phyloP scores from a whole-genome alignment of 2,329 filamentous ascomycete species.

The Aspergillus intermedius region DNA sequence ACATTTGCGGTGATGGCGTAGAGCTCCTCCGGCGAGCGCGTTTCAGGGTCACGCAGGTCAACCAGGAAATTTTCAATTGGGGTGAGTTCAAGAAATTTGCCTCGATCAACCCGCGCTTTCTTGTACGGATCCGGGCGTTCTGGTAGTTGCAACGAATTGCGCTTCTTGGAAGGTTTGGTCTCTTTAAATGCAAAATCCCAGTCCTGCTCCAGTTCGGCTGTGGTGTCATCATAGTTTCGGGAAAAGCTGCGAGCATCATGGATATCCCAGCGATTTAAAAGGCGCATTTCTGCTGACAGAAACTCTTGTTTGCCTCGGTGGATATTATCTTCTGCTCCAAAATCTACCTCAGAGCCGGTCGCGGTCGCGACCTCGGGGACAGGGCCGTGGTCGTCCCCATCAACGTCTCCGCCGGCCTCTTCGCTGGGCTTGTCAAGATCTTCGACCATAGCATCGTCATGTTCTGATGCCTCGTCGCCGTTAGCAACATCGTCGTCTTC shows the following conservation, averaged over 20 bases:
- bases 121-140: slow-evolving; percentile 31
- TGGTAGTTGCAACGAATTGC: slow-evolving; percentile 17
- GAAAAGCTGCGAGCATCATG: slow-evolving; percentile 30
- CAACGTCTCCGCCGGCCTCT: slow-evolving; percentile 8
- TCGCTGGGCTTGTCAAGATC: slow-evolving; percentile 11
- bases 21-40: slow-evolving; percentile 46
- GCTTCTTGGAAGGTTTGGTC: slow-evolving; percentile 23
- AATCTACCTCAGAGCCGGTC: neutral
- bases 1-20: slow-evolving; percentile 52
- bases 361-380: slow-evolving; percentile 9
- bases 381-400: slow-evolving; percentile 11
- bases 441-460: slow-evolving; percentile 2
- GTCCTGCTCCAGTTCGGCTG: slow-evolving; percentile 20
- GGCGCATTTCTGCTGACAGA: slow-evolving; percentile 23
- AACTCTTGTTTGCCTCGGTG: slow-evolving; percentile 13
- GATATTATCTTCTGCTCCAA: slow-evolving; percentile 14
- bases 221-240: slow-evolving; percentile 26
- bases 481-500: slow-evolving; percentile 13
- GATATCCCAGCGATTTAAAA: slow-evolving; percentile 32
- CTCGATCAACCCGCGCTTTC: slow-evolving; percentile 19
- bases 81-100: slow-evolving; percentile 34
- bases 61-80: slow-evolving; percentile 30
- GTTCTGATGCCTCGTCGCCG: slow-evolving; percentile 7
- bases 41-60: slow-evolving; percentile 31
- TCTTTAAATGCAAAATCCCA: slow-evolving; percentile 31